These are phyloP conservation scores for Aegilops longissima DNA, from an alignment of 176 grass and related monocot genomes.

Conservation along the genomic window DNA sequence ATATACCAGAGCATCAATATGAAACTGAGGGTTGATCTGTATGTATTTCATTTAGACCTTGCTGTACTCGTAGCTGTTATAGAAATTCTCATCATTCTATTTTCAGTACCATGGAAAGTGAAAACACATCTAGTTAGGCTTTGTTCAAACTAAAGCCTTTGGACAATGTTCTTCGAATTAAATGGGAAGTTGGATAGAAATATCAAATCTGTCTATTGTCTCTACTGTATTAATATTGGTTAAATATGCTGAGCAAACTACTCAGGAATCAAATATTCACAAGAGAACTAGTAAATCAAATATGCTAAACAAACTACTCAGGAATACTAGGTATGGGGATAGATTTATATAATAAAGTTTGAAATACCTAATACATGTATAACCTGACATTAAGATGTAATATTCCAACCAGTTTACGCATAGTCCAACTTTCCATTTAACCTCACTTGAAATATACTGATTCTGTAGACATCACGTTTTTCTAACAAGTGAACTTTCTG, in stretches of 20 bases:
- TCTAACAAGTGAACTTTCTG: constrained; percentile 30
- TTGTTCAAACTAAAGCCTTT: background rate
- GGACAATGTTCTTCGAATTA: background rate
- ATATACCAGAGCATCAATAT: background rate
- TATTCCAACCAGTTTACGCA: background rate
- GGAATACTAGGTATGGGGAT: background rate
- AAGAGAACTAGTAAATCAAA: background rate
- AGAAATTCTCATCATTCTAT: background rate
- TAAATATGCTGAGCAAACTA: too few relatives aligned
- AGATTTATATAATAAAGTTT: background rate
- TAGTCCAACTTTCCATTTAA: background rate
- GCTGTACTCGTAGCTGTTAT: background rate
- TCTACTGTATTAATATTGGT: background rate
- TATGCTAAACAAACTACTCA: background rate
- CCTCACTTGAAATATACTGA: background rate
- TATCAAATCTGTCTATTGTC: background rate
- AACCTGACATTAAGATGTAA: background rate
- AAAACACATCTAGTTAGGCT: background rate
- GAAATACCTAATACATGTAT: background rate
- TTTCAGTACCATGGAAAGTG: background rate
- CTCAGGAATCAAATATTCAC: background rate
- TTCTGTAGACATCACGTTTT: background rate
- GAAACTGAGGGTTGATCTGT: background rate
- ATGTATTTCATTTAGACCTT: background rate
- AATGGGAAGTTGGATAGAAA: background rate